These are phyloP conservation scores for Coffea humblotiana DNA, from an alignment of 305 asterid species.

Conservation along the genomic window DNA sequence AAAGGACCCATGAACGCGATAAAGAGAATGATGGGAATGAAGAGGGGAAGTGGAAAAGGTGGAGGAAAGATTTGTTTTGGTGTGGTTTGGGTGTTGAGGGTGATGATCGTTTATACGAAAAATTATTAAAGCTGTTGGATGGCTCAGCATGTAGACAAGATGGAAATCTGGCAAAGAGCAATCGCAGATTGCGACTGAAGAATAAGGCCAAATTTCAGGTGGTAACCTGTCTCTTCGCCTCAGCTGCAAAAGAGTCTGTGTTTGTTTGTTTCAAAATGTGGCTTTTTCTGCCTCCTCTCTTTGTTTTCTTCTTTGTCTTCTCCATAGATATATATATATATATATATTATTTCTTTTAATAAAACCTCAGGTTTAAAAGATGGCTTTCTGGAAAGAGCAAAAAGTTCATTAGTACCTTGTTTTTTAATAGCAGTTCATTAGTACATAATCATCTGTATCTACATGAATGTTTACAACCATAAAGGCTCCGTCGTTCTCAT, in stretches of 20 bases:
- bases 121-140: not conserved
- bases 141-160: conserved; percentile 12
- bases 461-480: no score
- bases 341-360: not conserved
- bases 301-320: not conserved
- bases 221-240: conserved; percentile 2
- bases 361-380: not conserved
- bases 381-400: not conserved
- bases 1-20: not conserved
- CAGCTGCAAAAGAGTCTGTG: conserved; percentile 1
- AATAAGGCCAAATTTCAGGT: conserved; percentile 27
- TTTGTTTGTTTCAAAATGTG: not conserved
- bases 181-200: conserved; percentile 9
- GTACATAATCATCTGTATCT: not conserved
- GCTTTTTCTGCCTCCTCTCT: not conserved
- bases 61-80: not conserved
- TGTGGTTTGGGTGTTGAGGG: not conserved
- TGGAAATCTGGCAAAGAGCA: conserved; percentile 20
- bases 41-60: not conserved
- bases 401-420: no score
- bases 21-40: not conserved
- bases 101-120: not conserved
- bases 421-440: not conserved
- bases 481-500: no score
- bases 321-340: no score